These are phyloP conservation scores for Termitomyces sp. DNA, from an alignment of 768 basidiomycete genomes.

Conservation along the genomic window DNA sequence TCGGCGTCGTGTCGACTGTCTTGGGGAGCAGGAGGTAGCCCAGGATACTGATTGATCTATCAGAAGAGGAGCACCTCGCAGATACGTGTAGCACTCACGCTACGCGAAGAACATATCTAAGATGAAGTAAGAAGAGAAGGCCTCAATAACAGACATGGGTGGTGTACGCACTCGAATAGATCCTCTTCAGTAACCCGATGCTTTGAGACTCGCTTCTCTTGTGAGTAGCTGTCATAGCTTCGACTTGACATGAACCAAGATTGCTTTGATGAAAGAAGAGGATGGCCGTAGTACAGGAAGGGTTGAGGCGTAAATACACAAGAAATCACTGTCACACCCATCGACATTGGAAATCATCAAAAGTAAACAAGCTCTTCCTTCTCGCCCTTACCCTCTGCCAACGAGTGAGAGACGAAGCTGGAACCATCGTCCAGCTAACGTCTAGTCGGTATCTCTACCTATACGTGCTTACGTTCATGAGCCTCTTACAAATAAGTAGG, in stretches of 20 bases:
- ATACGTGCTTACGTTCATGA: no score
- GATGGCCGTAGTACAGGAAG: conserved; percentile 6
- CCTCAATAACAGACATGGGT: conserved; percentile 7
- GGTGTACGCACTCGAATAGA: conserved; percentile 66
- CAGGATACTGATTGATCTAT: conserved; percentile 52
- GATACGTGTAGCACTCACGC: conserved; percentile 51
- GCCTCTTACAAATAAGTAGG: no score
- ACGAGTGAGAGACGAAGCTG: no score
- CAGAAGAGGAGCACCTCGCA: neutral
- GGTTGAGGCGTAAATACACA: conserved; percentile 2
- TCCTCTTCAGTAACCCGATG: conserved; percentile 74
- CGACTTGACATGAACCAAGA: conserved; percentile 61
- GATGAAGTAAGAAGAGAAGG: conserved; percentile 12
- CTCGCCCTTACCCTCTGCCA: no score
- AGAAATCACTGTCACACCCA: neutral
- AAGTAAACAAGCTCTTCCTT: conserved; percentile 7
- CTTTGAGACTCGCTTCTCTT: conserved; percentile 72
- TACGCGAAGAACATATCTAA: conserved; percentile 78
- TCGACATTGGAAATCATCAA: conserved; percentile 13
- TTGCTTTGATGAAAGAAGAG: conserved; percentile 6
- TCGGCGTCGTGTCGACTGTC: conserved; percentile 35
- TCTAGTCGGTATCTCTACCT: neutral
- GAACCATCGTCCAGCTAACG: neutral
- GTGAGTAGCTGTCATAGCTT: conserved; percentile 70
- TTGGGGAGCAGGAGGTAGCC: conserved; percentile 70